phyloP scores from a whole-genome alignment of 306 rosid genomes.

The Boehmeria nivea region DNA sequence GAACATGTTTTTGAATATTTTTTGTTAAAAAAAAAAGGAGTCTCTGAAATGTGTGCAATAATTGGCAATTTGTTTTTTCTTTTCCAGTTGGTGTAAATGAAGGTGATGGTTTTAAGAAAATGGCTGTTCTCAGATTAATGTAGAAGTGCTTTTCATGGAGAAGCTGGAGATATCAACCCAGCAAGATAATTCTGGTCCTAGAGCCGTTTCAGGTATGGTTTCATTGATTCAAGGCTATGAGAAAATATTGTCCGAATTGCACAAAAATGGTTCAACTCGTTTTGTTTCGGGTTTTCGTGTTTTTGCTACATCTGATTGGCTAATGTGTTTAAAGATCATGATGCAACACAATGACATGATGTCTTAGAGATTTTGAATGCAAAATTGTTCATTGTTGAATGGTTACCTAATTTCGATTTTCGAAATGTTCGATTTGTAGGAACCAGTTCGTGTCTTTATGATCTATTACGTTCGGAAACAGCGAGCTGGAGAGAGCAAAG shows the following conservation, averaged over 20 bases:
- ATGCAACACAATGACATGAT: background rate
- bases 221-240: background rate
- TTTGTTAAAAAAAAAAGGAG: background rate
- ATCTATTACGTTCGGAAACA: conserved; percentile 66
- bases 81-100: conserved; percentile 20
- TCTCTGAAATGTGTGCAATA: too few relatives aligned
- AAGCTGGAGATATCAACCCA: conserved; percentile 45
- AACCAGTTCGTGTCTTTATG: conserved; percentile 58
- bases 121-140: conserved; percentile 32
- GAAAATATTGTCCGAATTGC: too few relatives aligned
- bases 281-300: background rate
- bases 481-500: conserved; percentile 39
- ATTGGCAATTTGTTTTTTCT: background rate
- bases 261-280: too few relatives aligned
- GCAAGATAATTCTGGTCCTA: conserved; percentile 32
- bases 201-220: conserved; percentile 41
- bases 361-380: conserved; percentile 10
- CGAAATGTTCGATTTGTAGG: conserved; percentile 35
- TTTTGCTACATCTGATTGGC: background rate
- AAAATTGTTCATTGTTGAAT: conserved; percentile 18
- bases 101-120: conserved; percentile 12
- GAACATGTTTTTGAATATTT: too few relatives aligned
- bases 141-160: conserved; percentile 26
- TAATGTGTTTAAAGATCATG: background rate
- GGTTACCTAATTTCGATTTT: too few relatives aligned